phyloP scores from a whole-genome alignment of 331 rosid species.

The Cydonia oblonga region DNA sequence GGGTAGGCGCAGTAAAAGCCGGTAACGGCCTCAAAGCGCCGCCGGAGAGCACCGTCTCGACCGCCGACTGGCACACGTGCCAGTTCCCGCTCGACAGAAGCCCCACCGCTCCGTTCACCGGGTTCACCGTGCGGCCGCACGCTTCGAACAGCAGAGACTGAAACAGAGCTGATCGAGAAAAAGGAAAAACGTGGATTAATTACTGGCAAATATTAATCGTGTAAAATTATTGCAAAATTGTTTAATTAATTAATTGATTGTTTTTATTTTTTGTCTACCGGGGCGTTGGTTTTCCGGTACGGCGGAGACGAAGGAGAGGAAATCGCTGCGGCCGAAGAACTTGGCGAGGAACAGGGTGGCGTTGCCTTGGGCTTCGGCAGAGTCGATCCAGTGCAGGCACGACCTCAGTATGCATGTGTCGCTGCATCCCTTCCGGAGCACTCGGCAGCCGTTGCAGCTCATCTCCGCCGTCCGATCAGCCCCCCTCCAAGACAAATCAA shows the following conservation, averaged over 20 bases:
- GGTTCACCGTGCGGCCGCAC: constrained; percentile 63
- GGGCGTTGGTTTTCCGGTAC: constrained; percentile 41
- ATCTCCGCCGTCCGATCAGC: constrained; percentile 12
- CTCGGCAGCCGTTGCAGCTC: constrained; percentile 87
- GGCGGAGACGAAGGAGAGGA: constrained; percentile 51
- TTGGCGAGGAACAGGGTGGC: constrained; percentile 66
- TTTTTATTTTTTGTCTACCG: constrained; percentile 2
- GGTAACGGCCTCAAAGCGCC: constrained; percentile 28
- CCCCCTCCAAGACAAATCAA: too few relatives aligned
- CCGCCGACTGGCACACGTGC: constrained; percentile 57
- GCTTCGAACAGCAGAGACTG: constrained; percentile 67
- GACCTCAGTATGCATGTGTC: constrained; percentile 43
- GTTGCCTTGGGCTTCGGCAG: constrained; percentile 50
- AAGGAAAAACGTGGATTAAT: background rate
- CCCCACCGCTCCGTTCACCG: constrained; percentile 65
- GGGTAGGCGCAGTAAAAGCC: constrained; percentile 1
- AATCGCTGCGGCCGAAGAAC: constrained; percentile 71
- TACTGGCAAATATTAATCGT: background rate
- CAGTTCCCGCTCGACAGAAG: constrained; percentile 49
- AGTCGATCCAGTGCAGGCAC: constrained; percentile 45
- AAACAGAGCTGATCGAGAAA: constrained; percentile 32
- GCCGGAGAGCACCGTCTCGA: constrained; percentile 40
- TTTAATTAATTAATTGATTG: too few relatives aligned
- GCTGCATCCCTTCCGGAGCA: constrained; percentile 62
- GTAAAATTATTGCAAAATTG: background rate